A percentile compares a stretch with the other conserved stretches of the same genome.
Conservation (phyloP, 176 grass and related monocot species). For the Aegilops tauschii region DNA sequence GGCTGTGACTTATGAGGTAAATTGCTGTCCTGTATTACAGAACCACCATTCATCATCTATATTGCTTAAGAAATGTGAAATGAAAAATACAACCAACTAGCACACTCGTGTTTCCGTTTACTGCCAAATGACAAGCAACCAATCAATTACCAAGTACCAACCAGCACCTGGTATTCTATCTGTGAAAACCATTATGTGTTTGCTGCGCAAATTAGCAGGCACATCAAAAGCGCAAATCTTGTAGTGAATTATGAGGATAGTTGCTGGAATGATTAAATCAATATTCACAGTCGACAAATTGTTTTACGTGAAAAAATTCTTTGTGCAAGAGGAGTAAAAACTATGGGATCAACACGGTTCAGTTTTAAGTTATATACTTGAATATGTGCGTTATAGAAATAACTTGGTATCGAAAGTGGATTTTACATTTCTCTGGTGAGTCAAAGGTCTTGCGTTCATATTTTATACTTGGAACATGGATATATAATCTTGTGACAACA, state of each 20-base stretch:
- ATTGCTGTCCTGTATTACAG: not conserved
- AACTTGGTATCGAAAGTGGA: not conserved
- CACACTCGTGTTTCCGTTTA: not conserved
- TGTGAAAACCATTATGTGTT: not conserved
- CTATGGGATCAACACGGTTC: not conserved
- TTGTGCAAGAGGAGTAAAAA: not conserved
- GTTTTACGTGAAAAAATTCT: not conserved
- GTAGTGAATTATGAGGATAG: not conserved
- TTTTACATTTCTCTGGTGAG: not conserved
- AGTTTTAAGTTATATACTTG: not conserved
- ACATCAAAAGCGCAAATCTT: not conserved
- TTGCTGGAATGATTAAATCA: not conserved
- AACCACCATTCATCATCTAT: not conserved
- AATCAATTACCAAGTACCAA: not conserved
- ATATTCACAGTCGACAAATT: not conserved
- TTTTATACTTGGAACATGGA: not conserved
- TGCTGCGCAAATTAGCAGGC: not conserved
- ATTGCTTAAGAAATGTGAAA: not conserved
- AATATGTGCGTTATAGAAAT: not conserved
- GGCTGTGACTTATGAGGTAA: slow-evolving; percentile 98
- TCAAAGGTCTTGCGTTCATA: not conserved
- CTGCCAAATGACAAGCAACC: slow-evolving; percentile 1
- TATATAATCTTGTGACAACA: not conserved
- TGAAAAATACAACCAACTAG: not conserved
- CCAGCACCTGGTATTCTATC: not conserved